phyloP scores from a whole-genome alignment of 2,329 filamentous ascomycete species.

The Diaporthe ampelina region DNA sequence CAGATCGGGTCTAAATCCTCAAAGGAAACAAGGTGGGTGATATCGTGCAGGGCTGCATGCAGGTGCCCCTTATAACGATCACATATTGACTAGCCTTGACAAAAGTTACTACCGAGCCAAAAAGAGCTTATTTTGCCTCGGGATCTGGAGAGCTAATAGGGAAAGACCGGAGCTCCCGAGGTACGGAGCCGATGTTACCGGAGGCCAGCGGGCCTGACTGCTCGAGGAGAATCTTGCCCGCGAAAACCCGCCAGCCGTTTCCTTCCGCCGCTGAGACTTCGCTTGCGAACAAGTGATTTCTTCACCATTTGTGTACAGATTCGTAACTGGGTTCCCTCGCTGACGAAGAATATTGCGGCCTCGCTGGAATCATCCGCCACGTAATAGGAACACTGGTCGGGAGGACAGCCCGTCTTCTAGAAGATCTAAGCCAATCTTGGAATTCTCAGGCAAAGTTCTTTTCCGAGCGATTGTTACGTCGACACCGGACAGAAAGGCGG shows the following conservation, averaged over 20 bases:
- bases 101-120: background rate
- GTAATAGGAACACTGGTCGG: background rate
- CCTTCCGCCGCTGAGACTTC: background rate
- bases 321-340: too few species aligned
- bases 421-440: background rate
- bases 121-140: background rate
- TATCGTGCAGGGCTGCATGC: constrained; percentile 24
- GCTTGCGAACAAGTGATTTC: background rate
- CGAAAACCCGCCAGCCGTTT: background rate
- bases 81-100: background rate
- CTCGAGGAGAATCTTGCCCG: background rate
- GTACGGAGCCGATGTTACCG: constrained; percentile 1
- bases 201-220: background rate
- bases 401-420: background rate
- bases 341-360: background rate
- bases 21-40: background rate
- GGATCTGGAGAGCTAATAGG: background rate
- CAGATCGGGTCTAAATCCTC: background rate
- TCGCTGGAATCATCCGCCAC: background rate
- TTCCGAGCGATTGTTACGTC: background rate
- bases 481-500: background rate
- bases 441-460: background rate
- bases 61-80: background rate
- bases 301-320: background rate
- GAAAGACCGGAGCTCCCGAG: background rate